phyloP scores from a whole-genome alignment of 225 moss, liverwort and hornwort species.

The Anthoceros angustus region DNA sequence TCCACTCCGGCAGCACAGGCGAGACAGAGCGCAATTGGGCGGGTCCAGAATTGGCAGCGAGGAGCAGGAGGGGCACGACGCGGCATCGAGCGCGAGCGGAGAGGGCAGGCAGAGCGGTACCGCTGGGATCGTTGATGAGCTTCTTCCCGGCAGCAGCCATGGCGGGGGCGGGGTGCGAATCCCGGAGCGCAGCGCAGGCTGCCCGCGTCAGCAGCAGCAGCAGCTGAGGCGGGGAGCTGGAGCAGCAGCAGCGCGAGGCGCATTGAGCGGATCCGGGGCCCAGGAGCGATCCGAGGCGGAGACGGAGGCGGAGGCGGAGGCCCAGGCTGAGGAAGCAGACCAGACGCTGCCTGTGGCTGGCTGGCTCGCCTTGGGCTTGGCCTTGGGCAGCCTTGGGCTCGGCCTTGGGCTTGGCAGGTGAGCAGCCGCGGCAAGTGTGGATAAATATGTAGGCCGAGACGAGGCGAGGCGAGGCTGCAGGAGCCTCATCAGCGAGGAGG shows the following conservation, averaged over 20 bases:
- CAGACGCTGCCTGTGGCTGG: too few species aligned
- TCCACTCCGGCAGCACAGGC: background rate
- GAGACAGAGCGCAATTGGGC: background rate
- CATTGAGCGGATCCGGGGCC: background rate
- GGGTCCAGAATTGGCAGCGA: background rate
- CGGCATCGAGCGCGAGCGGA: background rate
- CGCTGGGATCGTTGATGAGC: conserved; percentile 87
- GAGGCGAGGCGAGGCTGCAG: background rate
- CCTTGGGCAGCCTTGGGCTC: too few species aligned
- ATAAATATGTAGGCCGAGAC: background rate
- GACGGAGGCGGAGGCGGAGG: background rate
- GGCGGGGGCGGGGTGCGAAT: background rate
- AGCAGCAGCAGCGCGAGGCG: background rate
- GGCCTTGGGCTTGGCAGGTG: background rate
- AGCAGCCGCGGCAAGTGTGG: background rate
- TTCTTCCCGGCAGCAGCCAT: conserved; percentile 36
- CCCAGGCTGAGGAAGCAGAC: background rate
- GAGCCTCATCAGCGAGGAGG: background rate
- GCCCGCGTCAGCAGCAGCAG: background rate
- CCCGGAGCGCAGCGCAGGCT: background rate
- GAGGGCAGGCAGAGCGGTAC: conserved; percentile 24
- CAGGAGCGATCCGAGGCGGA: background rate
- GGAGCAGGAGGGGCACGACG: background rate
- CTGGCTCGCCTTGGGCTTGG: too few species aligned
- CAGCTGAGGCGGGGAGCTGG: background rate